Evolutionary conservation across 495 filamentous ascomycete genomes (phyloP).

Genomic region (Haplographium delicatum): DNA sequence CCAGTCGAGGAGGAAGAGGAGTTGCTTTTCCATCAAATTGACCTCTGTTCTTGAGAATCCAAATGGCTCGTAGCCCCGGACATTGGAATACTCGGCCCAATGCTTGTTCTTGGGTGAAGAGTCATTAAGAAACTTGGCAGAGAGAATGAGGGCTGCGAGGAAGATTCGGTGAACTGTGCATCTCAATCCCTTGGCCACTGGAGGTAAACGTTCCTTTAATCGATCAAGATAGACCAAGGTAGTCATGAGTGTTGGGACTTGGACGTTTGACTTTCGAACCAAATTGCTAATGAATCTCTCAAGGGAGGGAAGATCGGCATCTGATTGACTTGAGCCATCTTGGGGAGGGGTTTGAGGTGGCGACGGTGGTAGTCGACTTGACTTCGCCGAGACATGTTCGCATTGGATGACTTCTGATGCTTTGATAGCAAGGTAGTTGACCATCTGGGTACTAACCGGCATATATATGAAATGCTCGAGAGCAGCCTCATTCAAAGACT

Average conservation of each 20-base stretch:
- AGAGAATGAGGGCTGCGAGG: constrained; percentile 83
- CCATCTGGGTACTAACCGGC: constrained; percentile 79
- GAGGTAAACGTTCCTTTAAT: constrained; percentile 75
- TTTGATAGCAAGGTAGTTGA: constrained; percentile 74
- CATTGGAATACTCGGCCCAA: constrained; percentile 86
- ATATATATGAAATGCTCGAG: constrained; percentile 84
- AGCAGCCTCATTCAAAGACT: constrained; percentile 61
- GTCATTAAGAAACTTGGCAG: constrained; percentile 96
- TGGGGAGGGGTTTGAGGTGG: constrained; percentile 62
- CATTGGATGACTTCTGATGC: constrained; percentile 87
- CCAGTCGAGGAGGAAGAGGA: constrained; percentile 91
- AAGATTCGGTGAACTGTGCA: constrained; percentile 99
- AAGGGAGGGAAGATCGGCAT: constrained; percentile 56
- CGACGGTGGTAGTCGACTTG: constrained; percentile 58
- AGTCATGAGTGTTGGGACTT: constrained; percentile 95
- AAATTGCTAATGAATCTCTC: constrained; percentile 88
- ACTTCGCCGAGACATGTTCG: constrained; percentile 48
- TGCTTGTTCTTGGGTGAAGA: constrained; percentile 99
- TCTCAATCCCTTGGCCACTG: constrained; percentile 93
- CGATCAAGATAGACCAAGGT: constrained; percentile 88
- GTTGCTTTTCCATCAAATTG: constrained; percentile 97
- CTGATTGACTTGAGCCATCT: constrained; percentile 33
- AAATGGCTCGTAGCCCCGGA: constrained; percentile 73
- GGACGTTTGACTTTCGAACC: constrained; percentile 88
- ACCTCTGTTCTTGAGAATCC: constrained; percentile 92